Conservation (phyloP, 2,329 filamentous ascomycete genomes). For the Calonectria pauciramosa region DNA sequence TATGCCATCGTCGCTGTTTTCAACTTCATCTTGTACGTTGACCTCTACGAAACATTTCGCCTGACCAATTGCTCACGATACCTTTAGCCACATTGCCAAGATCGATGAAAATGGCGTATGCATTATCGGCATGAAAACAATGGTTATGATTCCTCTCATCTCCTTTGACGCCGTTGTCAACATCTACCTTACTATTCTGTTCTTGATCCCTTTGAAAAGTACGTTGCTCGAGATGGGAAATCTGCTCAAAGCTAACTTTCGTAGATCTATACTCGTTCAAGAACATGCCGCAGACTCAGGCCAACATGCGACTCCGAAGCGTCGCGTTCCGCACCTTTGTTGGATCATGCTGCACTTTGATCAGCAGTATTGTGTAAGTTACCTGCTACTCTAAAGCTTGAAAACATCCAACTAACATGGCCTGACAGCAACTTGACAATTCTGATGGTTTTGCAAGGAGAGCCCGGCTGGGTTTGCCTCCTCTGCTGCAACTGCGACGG, state of each 20-base stretch:
- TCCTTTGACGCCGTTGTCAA: slow-evolving; percentile 72
- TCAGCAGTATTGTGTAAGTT: slow-evolving; percentile 69
- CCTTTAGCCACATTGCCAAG: slow-evolving; percentile 66
- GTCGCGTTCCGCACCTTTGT: slow-evolving; percentile 72
- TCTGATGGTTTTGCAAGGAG: slow-evolving; percentile 69
- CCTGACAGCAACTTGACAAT: slow-evolving; percentile 68
- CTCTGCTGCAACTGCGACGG: slow-evolving; percentile 76
- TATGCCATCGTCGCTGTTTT: slow-evolving; percentile 65
- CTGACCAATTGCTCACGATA: not conserved
- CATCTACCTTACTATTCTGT: slow-evolving; percentile 73
- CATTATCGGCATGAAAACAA: slow-evolving; percentile 72
- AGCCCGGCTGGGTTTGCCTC: slow-evolving; percentile 75
- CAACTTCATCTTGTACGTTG: slow-evolving; percentile 72
- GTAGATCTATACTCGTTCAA: slow-evolving; percentile 69
- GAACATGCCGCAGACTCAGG: slow-evolving; percentile 56
- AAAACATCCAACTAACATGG: slow-evolving; percentile 13
- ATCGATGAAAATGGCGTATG: slow-evolving; percentile 68
- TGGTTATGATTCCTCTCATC: slow-evolving; percentile 73
- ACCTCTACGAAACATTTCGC: not conserved
- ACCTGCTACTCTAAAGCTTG: not conserved
- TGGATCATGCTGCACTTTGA: slow-evolving; percentile 69
- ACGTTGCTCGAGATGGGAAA: slow-evolving; percentile 35
- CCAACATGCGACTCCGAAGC: slow-evolving; percentile 60
- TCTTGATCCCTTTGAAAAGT: slow-evolving; percentile 72
- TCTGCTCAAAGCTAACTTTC: not conserved